Evolutionary conservation across 2,329 filamentous ascomycete genomes (phyloP), one percentile per base, ranked within the genome.

Genomic region (Cadophora sp.): DNA sequence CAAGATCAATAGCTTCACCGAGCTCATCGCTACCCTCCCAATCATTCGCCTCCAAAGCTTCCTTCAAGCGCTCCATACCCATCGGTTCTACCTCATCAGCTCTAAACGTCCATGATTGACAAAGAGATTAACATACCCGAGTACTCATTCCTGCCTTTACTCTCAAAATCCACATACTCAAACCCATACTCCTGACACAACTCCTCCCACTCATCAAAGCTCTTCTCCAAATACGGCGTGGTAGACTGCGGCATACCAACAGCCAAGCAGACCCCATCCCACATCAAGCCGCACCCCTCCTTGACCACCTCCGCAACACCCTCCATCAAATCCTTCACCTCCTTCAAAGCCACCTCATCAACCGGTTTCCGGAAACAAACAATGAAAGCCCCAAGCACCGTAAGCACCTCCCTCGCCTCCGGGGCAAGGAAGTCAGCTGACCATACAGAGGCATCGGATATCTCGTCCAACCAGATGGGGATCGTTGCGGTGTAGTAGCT

Each of bases 401-500:
- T 79, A 2, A 90, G 83, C 0, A 91, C 89, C 75, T 90, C 88
- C 64, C 79, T 80, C 0, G 89, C 89, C 73, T 90, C 89, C 0
- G 82, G 77, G 0, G 84, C 83, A 1, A 90, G 81, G 72, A 91
- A 91, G 0, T 85, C 84, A 1, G 76, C 76, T 0, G 85, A 80
- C 89, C 89, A 91, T 43, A 58, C 51, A 13, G 64, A 22, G 1
- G 75, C 70, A 13, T 67, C 61, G 6, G 80, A 73, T 66, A 89
- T 81, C 55, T 89, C 81, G 73, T 91, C 89, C n/a, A 91, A 81
- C 89, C 89, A 91, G 71, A 91, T 81, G 51, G 89, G 87, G 3
- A 91, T 80, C 0, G 81, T 81, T 62, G 87, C 83, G 27, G 78
- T 82, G 80, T 91, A 91, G 80, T 91, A 91, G 16, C 80, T 73